Evolutionary conservation across 2,329 filamentous ascomycete species (phyloP), one percentile per base, ranked within the genome.

Genomic region (Pseudofabraea citricarpa): DNA sequence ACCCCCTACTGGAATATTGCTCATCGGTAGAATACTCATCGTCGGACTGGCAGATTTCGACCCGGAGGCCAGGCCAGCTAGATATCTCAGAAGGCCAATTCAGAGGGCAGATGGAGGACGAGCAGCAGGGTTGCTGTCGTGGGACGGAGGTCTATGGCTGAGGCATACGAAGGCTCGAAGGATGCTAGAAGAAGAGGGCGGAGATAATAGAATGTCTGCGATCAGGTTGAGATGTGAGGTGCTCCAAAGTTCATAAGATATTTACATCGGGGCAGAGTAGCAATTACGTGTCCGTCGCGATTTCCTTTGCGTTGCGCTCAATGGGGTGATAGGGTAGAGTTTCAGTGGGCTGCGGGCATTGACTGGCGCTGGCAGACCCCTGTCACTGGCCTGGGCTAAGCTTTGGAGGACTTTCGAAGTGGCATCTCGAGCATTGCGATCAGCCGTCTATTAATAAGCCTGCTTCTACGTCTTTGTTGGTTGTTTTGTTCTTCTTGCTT

Each of bases 121-220:
- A 60, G 47, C 59, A 61, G 58, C 60, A 57, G 48, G 42, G 38
- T 45, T 53, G 59, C 58, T 59, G 59, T 58, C 59, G 58, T 53
- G 43, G 31, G 38, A 16, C 36, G 23, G 23, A 21, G 43, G 37
- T 19, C 54, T 59, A 56, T 54, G 46, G 47, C 56, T 55, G 53
- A 61, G 56, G 54, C 60, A 63, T 63, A 41, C 57, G 35, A 24
- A 29, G 23, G 20, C n/a, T 35, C 12, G 31, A 33, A 32, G 26
- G 12, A 32, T 38, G 19, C 16, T 33, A 23, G 24, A 27, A 29
- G 8, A 13, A 37, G 5, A 15, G 21, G 26, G 32, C 35, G 35
- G 31, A 32, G n/a, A n/a, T n/a, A n/a, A n/a, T n/a, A n/a, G n/a
- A n/a, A n/a, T n/a, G n/a, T n/a, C n/a, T 32, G 29, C 29, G 29